A percentile compares a stretch with the other conserved stretches of the same genome.
These are phyloP conservation scores for Aspergillus ochraceus DNA, from an alignment of 2,329 filamentous ascomycete species.

Conservation along the genomic window DNA sequence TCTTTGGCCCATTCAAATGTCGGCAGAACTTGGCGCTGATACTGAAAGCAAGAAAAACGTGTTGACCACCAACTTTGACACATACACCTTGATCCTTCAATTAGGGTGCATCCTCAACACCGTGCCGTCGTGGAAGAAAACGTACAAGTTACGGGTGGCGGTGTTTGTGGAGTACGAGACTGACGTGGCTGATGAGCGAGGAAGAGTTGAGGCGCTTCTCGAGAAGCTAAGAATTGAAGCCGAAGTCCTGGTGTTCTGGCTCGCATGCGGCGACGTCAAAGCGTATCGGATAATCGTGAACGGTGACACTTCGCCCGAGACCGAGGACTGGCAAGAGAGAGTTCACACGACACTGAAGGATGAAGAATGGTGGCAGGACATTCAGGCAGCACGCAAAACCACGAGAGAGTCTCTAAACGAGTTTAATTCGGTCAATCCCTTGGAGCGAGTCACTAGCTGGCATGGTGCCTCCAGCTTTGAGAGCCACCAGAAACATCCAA, in stretches of 20 bases:
- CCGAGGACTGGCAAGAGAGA: constrained; percentile 57
- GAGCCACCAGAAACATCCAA: constrained; percentile 42
- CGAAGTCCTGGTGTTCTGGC: constrained; percentile 76
- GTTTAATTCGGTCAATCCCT: background rate
- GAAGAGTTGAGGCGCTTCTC: constrained; percentile 69
- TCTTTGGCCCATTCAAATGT: constrained; percentile 93
- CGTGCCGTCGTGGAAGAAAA: constrained; percentile 75
- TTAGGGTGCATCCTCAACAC: constrained; percentile 81
- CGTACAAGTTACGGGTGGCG: constrained; percentile 71
- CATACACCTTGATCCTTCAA: constrained; percentile 83
- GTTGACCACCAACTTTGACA: constrained; percentile 87
- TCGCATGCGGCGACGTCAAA: constrained; percentile 69
- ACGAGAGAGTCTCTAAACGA: constrained; percentile 14
- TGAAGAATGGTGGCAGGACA: constrained; percentile 81
- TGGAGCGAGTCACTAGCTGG: constrained; percentile 49
- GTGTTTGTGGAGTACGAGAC: constrained; percentile 89
- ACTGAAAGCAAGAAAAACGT: constrained; percentile 64
- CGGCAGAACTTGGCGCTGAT: constrained; percentile 72
- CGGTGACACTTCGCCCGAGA: constrained; percentile 54
- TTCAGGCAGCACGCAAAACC: constrained; percentile 53
- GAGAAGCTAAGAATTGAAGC: constrained; percentile 82
- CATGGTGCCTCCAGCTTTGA: constrained; percentile 56
- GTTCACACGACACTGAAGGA: constrained; percentile 67
- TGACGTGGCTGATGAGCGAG: constrained; percentile 76
- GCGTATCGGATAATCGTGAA: constrained; percentile 80